Percentiles rank a stretch among this genome's conserved stretches.
These are phyloP conservation scores for Klebsormidium nitens DNA, from an alignment of 139 green algal genomes.

Conservation along the genomic window DNA sequence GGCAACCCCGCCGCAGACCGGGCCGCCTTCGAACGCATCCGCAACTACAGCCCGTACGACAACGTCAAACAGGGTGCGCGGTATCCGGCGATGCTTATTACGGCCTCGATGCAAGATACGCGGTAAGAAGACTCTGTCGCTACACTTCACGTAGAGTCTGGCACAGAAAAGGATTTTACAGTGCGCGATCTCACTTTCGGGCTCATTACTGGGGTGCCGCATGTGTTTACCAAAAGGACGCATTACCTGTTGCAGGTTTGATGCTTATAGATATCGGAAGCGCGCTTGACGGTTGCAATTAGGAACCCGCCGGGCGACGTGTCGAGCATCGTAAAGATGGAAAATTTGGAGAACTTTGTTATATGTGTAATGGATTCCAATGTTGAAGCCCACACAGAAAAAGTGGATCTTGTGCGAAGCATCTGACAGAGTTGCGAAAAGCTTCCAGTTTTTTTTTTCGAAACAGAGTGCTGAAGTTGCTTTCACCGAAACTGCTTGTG, in stretches of 20 bases:
- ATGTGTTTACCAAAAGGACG: neutral
- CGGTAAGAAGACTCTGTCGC: conserved; percentile 4
- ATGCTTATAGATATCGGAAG: neutral
- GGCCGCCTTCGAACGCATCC: neutral
- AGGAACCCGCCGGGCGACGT: neutral
- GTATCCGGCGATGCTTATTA: conserved; percentile 27
- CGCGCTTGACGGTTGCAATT: neutral
- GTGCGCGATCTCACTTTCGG: too few relatives aligned
- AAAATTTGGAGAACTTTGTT: too few relatives aligned
- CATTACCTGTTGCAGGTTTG: neutral
- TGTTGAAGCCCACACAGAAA: too few relatives aligned
- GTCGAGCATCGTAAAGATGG: too few relatives aligned
- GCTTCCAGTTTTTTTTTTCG: too few relatives aligned
- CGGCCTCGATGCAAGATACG: conserved; percentile 17
- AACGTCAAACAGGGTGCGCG: conserved; percentile 11
- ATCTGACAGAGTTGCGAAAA: too few relatives aligned
- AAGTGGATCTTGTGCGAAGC: too few relatives aligned
- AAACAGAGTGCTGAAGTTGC: too few relatives aligned
- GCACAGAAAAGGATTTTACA: neutral
- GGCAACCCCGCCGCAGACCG: conserved; percentile 20
- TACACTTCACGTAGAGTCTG: neutral
- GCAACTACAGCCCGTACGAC: conserved; percentile 17
- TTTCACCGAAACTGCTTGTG: neutral
- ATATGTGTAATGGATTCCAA: too few relatives aligned
- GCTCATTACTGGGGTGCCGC: too few relatives aligned